A percentile compares a stretch with the other conserved stretches of the same genome.
Evolutionary conservation across 108 stramenopile genomes (phyloP).

Genomic region (Epithemia pelagica): DNA sequence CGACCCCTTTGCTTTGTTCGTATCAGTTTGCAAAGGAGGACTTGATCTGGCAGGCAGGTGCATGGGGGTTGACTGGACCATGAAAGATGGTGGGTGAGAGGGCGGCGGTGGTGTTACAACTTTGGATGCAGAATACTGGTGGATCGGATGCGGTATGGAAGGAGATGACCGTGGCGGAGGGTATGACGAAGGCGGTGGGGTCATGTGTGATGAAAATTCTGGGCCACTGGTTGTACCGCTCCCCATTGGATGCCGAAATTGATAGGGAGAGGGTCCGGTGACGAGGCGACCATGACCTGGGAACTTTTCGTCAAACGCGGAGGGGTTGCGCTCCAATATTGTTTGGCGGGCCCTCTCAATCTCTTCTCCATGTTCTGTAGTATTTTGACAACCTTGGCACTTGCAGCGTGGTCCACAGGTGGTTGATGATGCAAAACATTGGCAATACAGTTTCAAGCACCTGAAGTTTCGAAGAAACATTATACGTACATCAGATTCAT

Average conservation of each 20-base stretch:
- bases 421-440: constrained; percentile 69
- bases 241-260: background rate
- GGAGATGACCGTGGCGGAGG: background rate
- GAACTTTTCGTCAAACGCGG: constrained; percentile 72
- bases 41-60: background rate
- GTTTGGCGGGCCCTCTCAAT: constrained; percentile 42
- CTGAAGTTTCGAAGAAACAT: too few species aligned
- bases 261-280: constrained; percentile 5
- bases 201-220: background rate
- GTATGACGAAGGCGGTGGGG: background rate
- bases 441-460: constrained; percentile 86
- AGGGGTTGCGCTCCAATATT: constrained; percentile 66
- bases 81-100: too few species aligned
- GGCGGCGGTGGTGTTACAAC: background rate
- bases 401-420: constrained; percentile 62
- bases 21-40: background rate
- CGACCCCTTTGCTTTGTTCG: too few species aligned
- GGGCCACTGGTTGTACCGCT: background rate
- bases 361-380: constrained; percentile 31
- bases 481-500: too few species aligned
- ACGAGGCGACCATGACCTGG: constrained; percentile 7
- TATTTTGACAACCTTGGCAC: constrained; percentile 68
- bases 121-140: background rate
- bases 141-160: background rate
- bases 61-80: too few species aligned